Percentiles rank a stretch among this genome's conserved stretches.
phyloP scores from a whole-genome alignment of 2,329 filamentous ascomycete genomes.

The Tolypocladium pustulatum region DNA sequence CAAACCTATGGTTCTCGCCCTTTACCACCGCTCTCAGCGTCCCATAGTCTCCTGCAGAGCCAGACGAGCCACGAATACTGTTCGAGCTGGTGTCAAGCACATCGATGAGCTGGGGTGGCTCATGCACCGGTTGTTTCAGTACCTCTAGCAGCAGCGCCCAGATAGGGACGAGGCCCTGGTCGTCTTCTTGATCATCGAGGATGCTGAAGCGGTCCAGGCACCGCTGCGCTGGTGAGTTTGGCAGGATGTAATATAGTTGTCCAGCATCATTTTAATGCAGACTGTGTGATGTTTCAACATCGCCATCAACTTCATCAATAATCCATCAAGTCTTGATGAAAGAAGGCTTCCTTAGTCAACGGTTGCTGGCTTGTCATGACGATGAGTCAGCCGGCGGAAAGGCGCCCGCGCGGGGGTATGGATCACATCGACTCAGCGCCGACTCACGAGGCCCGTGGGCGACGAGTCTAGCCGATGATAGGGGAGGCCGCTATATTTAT shows the following conservation, averaged over 20 bases:
- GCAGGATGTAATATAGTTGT: conserved; percentile 2
- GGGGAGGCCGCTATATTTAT: too few relatives aligned
- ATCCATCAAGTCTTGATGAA: neutral
- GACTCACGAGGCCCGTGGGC: too few relatives aligned
- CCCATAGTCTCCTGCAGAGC: too few relatives aligned
- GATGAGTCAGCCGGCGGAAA: neutral
- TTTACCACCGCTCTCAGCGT: too few relatives aligned
- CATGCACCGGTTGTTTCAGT: conserved; percentile 7
- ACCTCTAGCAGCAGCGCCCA: conserved; percentile 16
- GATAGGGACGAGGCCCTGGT: conserved; percentile 11
- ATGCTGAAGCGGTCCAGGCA: conserved; percentile 20
- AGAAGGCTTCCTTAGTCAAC: neutral
- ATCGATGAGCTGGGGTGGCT: conserved; percentile 10
- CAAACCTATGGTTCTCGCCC: too few relatives aligned
- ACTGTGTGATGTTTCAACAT: too few relatives aligned
- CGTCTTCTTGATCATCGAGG: conserved; percentile 12
- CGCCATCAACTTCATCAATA: neutral
- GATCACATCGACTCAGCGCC: too few relatives aligned
- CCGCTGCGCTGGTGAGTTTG: conserved; percentile 5
- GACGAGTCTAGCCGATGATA: too few relatives aligned
- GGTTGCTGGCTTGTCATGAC: neutral
- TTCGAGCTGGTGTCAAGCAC: too few relatives aligned
- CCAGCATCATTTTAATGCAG: neutral
- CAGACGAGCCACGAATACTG: too few relatives aligned
- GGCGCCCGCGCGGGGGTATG: neutral